phyloP scores from a whole-genome alignment of 1,139 yeast species.

The Hyphopichia pseudoburtonii region DNA sequence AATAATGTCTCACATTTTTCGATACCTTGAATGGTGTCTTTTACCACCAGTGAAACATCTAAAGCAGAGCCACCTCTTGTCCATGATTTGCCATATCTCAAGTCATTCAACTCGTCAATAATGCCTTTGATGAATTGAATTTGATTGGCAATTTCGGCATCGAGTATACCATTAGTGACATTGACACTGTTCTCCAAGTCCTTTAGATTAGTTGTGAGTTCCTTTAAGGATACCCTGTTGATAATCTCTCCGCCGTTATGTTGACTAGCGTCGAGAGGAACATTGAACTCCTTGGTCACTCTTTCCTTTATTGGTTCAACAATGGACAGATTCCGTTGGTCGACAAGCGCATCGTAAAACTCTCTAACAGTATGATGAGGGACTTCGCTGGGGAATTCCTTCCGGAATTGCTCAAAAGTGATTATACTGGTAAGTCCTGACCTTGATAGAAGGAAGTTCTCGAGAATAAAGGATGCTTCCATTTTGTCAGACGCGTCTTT shows the following conservation, averaged over 20 bases:
- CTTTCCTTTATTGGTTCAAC: constrained; percentile 13
- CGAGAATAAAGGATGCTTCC: constrained; percentile 8
- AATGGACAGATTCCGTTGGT: constrained; percentile 18
- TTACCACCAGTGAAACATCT: constrained; percentile 11
- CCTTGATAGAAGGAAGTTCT: constrained; percentile 11
- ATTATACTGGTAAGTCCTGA: constrained; percentile 6
- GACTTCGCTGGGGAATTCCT: constrained; percentile 16
- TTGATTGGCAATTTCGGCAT: constrained; percentile 14
- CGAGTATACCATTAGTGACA: constrained; percentile 12
- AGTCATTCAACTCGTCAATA: constrained; percentile 18
- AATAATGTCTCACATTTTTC: constrained; percentile 12
- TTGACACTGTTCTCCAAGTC: constrained; percentile 11
- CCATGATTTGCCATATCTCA: constrained; percentile 20
- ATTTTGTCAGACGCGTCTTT: constrained; percentile 2
- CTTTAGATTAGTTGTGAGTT: constrained; percentile 14
- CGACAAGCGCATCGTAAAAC: constrained; percentile 18
- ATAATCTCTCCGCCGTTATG: not conserved
- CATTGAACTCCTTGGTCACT: constrained; percentile 20
- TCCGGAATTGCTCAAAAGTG: constrained; percentile 3
- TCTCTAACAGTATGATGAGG: constrained; percentile 10
- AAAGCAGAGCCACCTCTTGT: constrained; percentile 10
- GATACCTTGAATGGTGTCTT: constrained; percentile 13
- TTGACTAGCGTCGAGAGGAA: constrained; percentile 18
- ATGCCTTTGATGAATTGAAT: constrained; percentile 17
- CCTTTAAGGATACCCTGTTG: constrained; percentile 11